Evolutionary conservation across 768 basidiomycete species (phyloP), one percentile per base, ranked within the genome.

Genomic region (Mycena belliarum): DNA sequence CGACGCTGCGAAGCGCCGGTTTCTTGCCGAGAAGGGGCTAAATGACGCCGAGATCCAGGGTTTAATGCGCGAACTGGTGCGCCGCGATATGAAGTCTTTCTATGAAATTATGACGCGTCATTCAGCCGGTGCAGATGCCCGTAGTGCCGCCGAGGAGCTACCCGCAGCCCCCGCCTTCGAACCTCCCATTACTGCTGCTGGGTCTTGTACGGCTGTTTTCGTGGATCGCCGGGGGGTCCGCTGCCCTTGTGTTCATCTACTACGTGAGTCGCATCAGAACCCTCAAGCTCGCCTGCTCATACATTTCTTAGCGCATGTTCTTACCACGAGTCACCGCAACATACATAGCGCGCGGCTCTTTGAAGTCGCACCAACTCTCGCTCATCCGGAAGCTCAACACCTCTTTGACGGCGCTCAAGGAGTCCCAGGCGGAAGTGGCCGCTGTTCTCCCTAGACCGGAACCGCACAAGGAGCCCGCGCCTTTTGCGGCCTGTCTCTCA

Each of bases 21-120:
- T 93, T 60, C 79, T 93, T 14, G 66, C 66, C 0, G 88, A 89
- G 63, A 92, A 91, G 65, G 91, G 90, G 1, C 73, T 93, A 25
- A 75, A 74, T n/a, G 77, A 79, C 5, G 49, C 44, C 11, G 91
- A 93, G 66, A 80, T 91, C 40, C 79, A 85, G 44, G 69, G 68
- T 0, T 73, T 92, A 20, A 68, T 91, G 43, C 78, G 74, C 41
- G 83, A 86, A 61, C 51, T 78, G 65, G 89, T 90, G 63, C 43
- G 80, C 69, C 11, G 23, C 29, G 15, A 23, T 29, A 43, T 20
- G 14, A 24, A 15, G 18, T 55, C 24, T 29, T 24, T 3, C 15
- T 18, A 12, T 26, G 21, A 29, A 33, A 40, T 9, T 37, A 11
- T 25, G 24, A 41, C 32, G 57, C 52, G 37, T 24, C 24, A 14